phyloP scores from a whole-genome alignment of 805 yeast species.

The Saturnispora zaruensis region DNA sequence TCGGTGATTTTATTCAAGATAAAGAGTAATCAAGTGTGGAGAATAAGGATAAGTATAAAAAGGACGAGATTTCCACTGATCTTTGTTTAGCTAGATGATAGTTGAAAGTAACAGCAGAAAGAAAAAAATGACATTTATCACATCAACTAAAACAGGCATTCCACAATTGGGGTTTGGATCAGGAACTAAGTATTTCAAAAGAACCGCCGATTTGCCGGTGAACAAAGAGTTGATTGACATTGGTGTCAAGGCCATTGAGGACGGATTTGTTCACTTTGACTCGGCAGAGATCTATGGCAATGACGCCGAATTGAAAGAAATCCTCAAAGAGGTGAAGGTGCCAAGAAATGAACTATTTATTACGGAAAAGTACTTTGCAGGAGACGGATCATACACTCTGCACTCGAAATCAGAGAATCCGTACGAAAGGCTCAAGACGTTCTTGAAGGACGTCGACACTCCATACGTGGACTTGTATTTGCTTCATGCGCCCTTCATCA shows the following conservation, averaged over 20 bases:
- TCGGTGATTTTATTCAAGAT: not conserved
- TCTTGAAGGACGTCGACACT: constrained; percentile 26
- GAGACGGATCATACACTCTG: constrained; percentile 21
- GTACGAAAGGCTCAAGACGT: constrained; percentile 35
- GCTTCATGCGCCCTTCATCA: constrained; percentile 53
- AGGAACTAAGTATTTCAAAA: constrained; percentile 44
- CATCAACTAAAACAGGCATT: constrained; percentile 26
- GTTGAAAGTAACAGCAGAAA: not conserved
- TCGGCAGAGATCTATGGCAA: constrained; percentile 59
- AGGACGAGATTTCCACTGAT: not conserved
- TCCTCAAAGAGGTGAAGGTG: constrained; percentile 27
- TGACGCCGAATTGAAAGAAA: constrained; percentile 47
- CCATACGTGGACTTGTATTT: constrained; percentile 54
- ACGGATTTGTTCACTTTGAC: constrained; percentile 56
- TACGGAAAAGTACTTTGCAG: constrained; percentile 48
- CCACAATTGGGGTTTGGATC: constrained; percentile 36
- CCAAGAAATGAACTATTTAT: constrained; percentile 41
- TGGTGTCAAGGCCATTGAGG: constrained; percentile 36
- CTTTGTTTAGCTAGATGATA: not conserved
- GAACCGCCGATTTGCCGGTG: constrained; percentile 30
- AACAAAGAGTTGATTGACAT: constrained; percentile 37
- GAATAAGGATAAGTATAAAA: not conserved
- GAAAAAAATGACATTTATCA: not conserved
- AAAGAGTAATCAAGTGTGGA: not conserved
- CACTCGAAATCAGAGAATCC: constrained; percentile 32